phyloP scores from a whole-genome alignment of 73 alveolate species.

The Paramecium pentaurelia region DNA sequence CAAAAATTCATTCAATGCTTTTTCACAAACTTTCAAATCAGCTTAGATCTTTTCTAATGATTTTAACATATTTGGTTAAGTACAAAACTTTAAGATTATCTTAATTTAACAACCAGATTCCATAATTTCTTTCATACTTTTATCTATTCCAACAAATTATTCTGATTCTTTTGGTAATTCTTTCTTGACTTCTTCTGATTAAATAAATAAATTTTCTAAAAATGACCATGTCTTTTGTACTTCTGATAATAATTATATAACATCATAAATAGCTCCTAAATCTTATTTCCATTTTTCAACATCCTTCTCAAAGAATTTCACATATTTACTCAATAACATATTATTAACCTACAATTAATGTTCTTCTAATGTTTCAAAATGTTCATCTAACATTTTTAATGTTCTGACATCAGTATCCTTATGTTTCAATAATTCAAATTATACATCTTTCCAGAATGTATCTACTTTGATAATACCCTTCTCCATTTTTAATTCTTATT shows the following conservation, averaged over 20 bases:
- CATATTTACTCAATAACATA: conserved; percentile 79
- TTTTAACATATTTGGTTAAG: conserved; percentile 77
- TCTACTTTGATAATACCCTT: conserved; percentile 95
- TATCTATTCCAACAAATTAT: conserved; percentile 94
- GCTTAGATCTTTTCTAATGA: conserved; percentile 93
- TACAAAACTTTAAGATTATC: conserved; percentile 91
- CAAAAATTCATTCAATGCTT: conserved; percentile 99
- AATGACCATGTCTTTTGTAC: conserved; percentile 95
- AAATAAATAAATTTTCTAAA: conserved; percentile 99
- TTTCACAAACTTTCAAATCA: conserved; percentile 97
- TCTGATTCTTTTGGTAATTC: conserved; percentile 99
- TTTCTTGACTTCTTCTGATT: conserved; percentile 99
- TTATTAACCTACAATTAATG: conserved; percentile 77
- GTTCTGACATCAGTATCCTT: conserved; percentile 90
- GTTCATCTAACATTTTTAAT: conserved; percentile 96
- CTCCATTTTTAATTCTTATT: conserved; percentile 99
- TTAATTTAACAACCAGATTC: conserved; percentile 86
- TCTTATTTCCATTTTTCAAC: conserved; percentile 80
- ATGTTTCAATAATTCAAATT: conserved; percentile 81
- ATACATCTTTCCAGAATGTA: conserved; percentile 90
- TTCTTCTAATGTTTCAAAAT: conserved; percentile 99
- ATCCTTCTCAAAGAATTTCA: conserved; percentile 73
- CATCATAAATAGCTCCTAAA: conserved; percentile 87
- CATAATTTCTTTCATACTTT: conserved; percentile 94
- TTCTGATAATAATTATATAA: conserved; percentile 92